These are phyloP conservation scores for Stentor roeselii DNA, from an alignment of 73 alveolate species.

Conservation along the genomic window DNA sequence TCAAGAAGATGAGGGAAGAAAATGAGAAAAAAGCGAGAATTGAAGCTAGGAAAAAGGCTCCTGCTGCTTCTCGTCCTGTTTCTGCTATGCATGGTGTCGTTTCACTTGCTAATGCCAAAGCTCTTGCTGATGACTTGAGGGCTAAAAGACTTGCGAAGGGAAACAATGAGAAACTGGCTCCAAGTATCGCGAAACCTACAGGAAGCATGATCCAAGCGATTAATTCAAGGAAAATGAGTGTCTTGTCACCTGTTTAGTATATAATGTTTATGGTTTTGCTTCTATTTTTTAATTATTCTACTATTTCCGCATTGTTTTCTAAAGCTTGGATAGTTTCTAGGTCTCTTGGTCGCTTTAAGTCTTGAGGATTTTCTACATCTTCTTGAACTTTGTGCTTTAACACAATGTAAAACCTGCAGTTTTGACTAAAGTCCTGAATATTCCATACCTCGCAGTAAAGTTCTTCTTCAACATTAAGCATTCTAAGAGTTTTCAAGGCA, in stretches of 20 bases:
- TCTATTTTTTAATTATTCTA: too few species aligned
- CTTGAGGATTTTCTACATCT: too few species aligned
- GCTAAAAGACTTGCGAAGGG: not conserved
- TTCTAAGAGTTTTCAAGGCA: too few species aligned
- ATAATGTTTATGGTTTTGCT: not conserved
- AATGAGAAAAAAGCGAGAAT: conserved; percentile 18
- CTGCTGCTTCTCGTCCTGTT: not conserved
- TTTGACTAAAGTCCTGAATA: too few species aligned
- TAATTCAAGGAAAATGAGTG: not conserved
- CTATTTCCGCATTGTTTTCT: too few species aligned
- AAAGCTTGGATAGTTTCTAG: too few species aligned
- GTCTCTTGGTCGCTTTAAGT: too few species aligned
- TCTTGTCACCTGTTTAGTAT: not conserved
- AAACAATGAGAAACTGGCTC: not conserved
- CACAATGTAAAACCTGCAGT: too few species aligned
- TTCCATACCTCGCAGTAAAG: too few species aligned
- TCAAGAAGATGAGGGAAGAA: not conserved
- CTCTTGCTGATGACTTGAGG: conserved; percentile 9
- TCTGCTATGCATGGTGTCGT: not conserved
- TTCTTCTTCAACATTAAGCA: too few species aligned
- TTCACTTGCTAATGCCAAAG: conserved; percentile 19
- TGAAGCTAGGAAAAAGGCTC: conserved; percentile 20
- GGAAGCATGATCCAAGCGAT: conserved; percentile 21
- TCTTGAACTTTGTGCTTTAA: too few species aligned
- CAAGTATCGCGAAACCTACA: not conserved